A percentile compares a stretch with the other conserved stretches of the same genome.
Evolutionary conservation across 176 grass and related monocot species (phyloP).

Genomic region (Raddia guianensis): DNA sequence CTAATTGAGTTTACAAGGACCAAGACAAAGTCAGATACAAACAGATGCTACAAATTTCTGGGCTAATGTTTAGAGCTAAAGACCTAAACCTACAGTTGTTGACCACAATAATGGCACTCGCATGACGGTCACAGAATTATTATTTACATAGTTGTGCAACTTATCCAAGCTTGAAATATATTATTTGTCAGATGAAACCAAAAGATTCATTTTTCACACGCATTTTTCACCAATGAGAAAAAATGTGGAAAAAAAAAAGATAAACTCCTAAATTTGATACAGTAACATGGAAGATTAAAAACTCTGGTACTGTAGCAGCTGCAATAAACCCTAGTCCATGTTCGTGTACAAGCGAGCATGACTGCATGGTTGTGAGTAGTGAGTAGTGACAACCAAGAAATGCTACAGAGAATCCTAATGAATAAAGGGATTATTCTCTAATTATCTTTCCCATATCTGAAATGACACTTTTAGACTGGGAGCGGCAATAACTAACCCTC

Average conservation of each 20-base stretch:
- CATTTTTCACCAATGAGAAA: background rate
- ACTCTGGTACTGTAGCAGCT: background rate
- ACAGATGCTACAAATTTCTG: background rate
- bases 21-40: constrained; percentile 8
- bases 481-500: background rate
- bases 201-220: background rate
- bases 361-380: background rate
- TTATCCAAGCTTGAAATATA: background rate
- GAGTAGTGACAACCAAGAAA: background rate
- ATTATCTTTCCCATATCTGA: background rate
- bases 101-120: background rate
- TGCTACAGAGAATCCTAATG: constrained; percentile 2
- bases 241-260: constrained; percentile 1
- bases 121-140: background rate
- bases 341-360: background rate
- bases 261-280: background rate
- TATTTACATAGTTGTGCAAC: background rate
- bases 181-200: background rate
- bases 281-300: background rate
- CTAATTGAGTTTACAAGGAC: background rate
- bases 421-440: background rate
- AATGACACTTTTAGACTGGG: background rate
- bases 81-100: background rate
- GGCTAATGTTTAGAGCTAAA: background rate
- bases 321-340: constrained; percentile 13